Evolutionary conservation across 2,329 filamentous ascomycete genomes (phyloP).

Genomic region (Fusarium tuaranense): DNA sequence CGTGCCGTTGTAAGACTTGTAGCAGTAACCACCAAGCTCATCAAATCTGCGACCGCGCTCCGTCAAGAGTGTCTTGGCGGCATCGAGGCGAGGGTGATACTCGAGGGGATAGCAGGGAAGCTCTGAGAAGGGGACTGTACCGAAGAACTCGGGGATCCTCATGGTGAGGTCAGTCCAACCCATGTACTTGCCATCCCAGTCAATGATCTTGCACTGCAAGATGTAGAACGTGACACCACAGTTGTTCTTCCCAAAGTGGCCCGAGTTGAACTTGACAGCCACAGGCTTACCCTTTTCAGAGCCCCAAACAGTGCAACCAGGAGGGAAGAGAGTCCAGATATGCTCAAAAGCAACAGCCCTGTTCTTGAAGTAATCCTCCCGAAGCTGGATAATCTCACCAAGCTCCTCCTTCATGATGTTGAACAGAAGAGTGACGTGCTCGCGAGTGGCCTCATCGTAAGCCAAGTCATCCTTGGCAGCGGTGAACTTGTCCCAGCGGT

Average conservation of each 20-base stretch:
- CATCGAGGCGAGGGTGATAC: slow-evolving; percentile 55
- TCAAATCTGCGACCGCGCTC: slow-evolving; percentile 60
- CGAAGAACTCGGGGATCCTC: slow-evolving; percentile 55
- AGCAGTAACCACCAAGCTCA: slow-evolving; percentile 58
- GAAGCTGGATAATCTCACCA: slow-evolving; percentile 60
- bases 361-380: slow-evolving; percentile 64
- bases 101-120: slow-evolving; percentile 58
- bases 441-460: slow-evolving; percentile 55
- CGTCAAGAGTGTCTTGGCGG: slow-evolving; percentile 49
- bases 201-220: slow-evolving; percentile 56
- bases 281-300: slow-evolving; percentile 53
- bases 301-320: slow-evolving; percentile 56
- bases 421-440: slow-evolving; percentile 61
- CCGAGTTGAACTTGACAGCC: slow-evolving; percentile 53
- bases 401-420: slow-evolving; percentile 63
- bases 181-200: slow-evolving; percentile 62
- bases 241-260: slow-evolving; percentile 51
- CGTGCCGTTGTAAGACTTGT: slow-evolving; percentile 58
- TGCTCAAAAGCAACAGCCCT: slow-evolving; percentile 65
- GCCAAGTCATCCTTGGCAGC: slow-evolving; percentile 54
- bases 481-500: slow-evolving; percentile 68
- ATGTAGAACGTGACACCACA: slow-evolving; percentile 55
- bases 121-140: slow-evolving; percentile 57
- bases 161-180: slow-evolving; percentile 53
- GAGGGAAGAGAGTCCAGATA: slow-evolving; percentile 66